These are phyloP conservation scores for Fraxinus pennsylvanica DNA, from an alignment of 257 asterid species.

Conservation along the genomic window DNA sequence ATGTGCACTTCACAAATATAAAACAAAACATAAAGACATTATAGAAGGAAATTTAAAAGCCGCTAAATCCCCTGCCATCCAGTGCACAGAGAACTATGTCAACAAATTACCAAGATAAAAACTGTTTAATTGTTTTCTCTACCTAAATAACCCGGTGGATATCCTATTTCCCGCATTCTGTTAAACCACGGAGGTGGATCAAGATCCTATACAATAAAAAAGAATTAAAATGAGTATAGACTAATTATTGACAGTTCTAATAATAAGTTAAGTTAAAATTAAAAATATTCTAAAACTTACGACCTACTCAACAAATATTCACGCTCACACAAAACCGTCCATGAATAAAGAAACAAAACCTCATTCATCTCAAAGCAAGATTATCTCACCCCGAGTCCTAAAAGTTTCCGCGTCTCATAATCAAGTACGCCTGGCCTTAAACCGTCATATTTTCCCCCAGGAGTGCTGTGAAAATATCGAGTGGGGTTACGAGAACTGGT, in stretches of 20 bases:
- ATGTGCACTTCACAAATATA: background rate
- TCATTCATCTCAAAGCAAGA: constrained; percentile 14
- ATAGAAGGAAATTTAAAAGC: background rate
- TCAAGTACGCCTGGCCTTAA: constrained; percentile 81
- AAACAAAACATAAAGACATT: background rate
- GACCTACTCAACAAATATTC: background rate
- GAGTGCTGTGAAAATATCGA: constrained; percentile 81
- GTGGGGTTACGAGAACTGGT: constrained; percentile 65
- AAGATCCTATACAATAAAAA: constrained; percentile 54
- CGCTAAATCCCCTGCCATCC: background rate
- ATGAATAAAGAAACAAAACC: constrained; percentile 9
- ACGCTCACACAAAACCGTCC: background rate
- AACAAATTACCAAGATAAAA: background rate
- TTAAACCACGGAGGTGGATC: constrained; percentile 99
- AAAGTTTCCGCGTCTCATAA: constrained; percentile 71
- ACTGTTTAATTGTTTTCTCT: constrained; percentile 2
- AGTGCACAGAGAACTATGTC: background rate
- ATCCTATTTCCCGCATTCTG: constrained; percentile 97
- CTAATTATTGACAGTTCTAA: background rate
- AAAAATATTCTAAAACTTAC: background rate
- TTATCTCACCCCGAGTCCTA: constrained; percentile 86
- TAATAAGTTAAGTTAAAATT: background rate
- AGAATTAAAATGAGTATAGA: constrained; percentile 19
- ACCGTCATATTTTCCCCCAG: constrained; percentile 84
- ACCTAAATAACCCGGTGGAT: constrained; percentile 98